Evolutionary conservation across 306 rosid genomes (phyloP).

Genomic region (Quercus ilex): DNA sequence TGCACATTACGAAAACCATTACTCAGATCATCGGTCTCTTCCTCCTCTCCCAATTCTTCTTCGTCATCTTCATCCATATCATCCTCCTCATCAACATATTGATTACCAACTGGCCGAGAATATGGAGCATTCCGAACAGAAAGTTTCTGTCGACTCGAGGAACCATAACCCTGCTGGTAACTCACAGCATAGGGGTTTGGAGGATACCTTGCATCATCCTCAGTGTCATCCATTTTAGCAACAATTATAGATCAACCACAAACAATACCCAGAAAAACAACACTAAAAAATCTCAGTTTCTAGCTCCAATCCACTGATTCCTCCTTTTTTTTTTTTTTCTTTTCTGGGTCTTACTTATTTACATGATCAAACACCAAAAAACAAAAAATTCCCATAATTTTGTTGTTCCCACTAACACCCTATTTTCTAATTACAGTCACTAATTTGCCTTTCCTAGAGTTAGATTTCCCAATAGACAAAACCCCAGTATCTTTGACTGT

Average conservation of each 20-base stretch:
- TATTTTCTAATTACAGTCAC: background rate
- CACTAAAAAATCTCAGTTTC: background rate
- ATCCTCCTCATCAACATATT: conserved; percentile 36
- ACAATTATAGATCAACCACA: conserved; percentile 11
- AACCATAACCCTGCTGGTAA: conserved; percentile 49
- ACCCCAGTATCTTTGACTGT: background rate
- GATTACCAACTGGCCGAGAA: conserved; percentile 34
- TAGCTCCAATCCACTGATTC: conserved; percentile 7
- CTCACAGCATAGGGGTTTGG: conserved; percentile 36
- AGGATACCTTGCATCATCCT: conserved; percentile 60
- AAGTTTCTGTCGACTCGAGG: conserved; percentile 37
- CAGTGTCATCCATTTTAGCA: conserved; percentile 67
- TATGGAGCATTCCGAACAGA: conserved; percentile 38
- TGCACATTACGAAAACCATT: conserved; percentile 30
- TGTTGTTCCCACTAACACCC: background rate
- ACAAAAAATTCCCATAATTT: background rate
- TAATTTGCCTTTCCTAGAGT: background rate
- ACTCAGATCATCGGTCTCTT: conserved; percentile 48
- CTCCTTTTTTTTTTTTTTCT: background rate
- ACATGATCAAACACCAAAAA: background rate
- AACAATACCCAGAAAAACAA: conserved; percentile 19
- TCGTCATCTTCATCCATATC: conserved; percentile 48
- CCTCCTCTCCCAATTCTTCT: conserved; percentile 43
- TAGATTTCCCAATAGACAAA: background rate
- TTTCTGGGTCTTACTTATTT: background rate